These are phyloP conservation scores for Stachybotrys echinatus DNA, from an alignment of 2,329 filamentous ascomycete genomes.

Conservation along the genomic window DNA sequence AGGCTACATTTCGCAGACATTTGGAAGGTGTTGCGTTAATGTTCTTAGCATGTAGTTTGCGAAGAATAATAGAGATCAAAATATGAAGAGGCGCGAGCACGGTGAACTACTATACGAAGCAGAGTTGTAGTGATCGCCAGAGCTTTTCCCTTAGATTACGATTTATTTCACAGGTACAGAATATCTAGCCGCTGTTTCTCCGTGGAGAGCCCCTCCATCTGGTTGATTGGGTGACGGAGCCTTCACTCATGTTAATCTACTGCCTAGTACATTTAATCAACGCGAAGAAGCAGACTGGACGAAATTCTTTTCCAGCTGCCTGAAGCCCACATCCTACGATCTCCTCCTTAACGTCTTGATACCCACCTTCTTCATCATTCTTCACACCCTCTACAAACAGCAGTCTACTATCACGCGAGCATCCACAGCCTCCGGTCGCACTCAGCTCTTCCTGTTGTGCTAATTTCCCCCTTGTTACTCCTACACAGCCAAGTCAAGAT, in stretches of 20 bases:
- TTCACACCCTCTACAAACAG: background rate
- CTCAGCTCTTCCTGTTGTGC: background rate
- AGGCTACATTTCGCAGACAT: too few species aligned
- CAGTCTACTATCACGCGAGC: background rate
- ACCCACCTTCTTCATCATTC: background rate
- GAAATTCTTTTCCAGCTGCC: slow-evolving; percentile 19
- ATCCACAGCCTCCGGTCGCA: background rate
- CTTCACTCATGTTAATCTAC: background rate
- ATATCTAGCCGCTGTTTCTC: slow-evolving; percentile 8
- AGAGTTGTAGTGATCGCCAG: too few species aligned
- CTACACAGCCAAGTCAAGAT: slow-evolving; percentile 27
- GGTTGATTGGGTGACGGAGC: slow-evolving; percentile 24
- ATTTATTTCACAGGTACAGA: background rate
- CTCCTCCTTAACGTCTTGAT: slow-evolving; percentile 5
- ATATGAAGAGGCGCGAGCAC: too few species aligned
- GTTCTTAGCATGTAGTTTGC: too few species aligned
- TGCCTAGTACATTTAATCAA: slow-evolving; percentile 17
- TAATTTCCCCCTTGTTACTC: background rate
- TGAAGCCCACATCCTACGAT: slow-evolving; percentile 13
- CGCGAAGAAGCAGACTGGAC: slow-evolving; percentile 14
- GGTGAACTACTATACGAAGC: too few species aligned
- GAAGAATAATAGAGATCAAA: too few species aligned
- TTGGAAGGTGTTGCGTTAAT: too few species aligned
- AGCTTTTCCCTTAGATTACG: too few species aligned
- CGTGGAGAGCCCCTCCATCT: slow-evolving; percentile 13